Percentiles rank a stretch among this genome's conserved stretches.
Conservation (phyloP, 2,329 filamentous ascomycete genomes). For the Herpotrichia juniperi region DNA sequence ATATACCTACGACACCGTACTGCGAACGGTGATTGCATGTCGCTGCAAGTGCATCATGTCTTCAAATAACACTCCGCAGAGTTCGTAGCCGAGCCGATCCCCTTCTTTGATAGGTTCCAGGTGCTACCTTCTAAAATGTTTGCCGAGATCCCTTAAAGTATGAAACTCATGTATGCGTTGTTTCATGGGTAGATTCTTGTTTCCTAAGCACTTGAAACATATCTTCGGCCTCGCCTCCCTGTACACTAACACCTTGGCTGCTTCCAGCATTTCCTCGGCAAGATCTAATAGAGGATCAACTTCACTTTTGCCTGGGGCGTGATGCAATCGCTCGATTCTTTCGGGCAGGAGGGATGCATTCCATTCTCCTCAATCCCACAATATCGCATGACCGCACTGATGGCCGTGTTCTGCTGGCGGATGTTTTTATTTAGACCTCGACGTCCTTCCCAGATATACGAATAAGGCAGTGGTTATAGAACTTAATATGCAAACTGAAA, state of each 20-base stretch:
- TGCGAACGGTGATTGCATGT: slow-evolving; percentile 12
- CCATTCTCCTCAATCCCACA: slow-evolving; percentile 16
- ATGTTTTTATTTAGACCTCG: slow-evolving; percentile 13
- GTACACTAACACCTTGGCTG: slow-evolving; percentile 16
- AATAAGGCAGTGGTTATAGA: too few species aligned
- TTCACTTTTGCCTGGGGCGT: slow-evolving; percentile 10
- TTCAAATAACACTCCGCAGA: slow-evolving; percentile 9
- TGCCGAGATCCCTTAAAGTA: slow-evolving; percentile 17
- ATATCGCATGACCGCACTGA: slow-evolving; percentile 13
- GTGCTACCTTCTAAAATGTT: slow-evolving; percentile 20
- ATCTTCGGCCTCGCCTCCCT: slow-evolving; percentile 19
- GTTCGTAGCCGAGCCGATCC: slow-evolving; percentile 5
- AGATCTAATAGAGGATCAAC: slow-evolving; percentile 6
- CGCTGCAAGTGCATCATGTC: slow-evolving; percentile 12
- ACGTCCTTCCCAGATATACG: too few species aligned
- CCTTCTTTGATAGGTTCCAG: slow-evolving; percentile 8
- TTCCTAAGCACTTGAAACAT: slow-evolving; percentile 23
- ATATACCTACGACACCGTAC: slow-evolving; percentile 5
- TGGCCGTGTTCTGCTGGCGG: slow-evolving; percentile 8
- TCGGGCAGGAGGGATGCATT: slow-evolving; percentile 5
- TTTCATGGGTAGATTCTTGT: slow-evolving; percentile 10
- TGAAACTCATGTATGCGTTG: slow-evolving; percentile 12
- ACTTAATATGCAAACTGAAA: too few species aligned
- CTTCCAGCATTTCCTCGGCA: slow-evolving; percentile 17
- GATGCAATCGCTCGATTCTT: slow-evolving; percentile 1